A percentile compares a stretch with the other conserved stretches of the same genome.
Evolutionary conservation across 2,329 filamentous ascomycete species (phyloP).

Genomic region (Podosphaera aphanis): DNA sequence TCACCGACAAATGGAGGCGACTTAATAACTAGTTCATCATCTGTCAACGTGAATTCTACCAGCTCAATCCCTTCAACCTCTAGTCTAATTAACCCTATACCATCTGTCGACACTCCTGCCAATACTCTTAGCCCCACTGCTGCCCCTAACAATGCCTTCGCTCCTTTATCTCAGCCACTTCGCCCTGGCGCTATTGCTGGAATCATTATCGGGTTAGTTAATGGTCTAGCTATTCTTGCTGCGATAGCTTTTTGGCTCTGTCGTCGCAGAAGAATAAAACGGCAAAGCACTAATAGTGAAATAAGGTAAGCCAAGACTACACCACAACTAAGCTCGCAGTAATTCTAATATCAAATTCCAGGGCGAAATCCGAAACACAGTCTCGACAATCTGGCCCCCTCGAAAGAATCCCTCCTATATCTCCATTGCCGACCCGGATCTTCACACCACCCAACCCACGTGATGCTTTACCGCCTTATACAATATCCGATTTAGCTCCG

Average conservation of each 20-base stretch:
- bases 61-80: conserved; percentile 1
- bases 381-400: neutral
- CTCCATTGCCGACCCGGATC: neutral
- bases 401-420: neutral
- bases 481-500: neutral
- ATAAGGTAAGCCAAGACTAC: conserved; percentile 2
- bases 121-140: conserved; percentile 1
- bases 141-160: neutral
- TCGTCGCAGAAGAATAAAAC: conserved; percentile 4
- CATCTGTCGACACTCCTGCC: conserved; percentile 1
- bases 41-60: conserved; percentile 2
- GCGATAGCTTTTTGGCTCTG: conserved; percentile 6
- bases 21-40: conserved; percentile 1
- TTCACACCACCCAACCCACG: neutral
- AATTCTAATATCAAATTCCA: neutral
- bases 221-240: conserved; percentile 6
- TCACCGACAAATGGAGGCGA: neutral
- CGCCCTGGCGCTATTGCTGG: conserved; percentile 8
- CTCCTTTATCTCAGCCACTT: conserved; percentile 2
- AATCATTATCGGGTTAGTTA: conserved; percentile 7
- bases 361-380: neutral
- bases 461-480: neutral
- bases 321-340: neutral
- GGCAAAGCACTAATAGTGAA: conserved; percentile 1
- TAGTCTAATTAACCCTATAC: conserved; percentile 1